Conservation (phyloP, 805 yeast species). For the Cyberlindnera veronae region DNA sequence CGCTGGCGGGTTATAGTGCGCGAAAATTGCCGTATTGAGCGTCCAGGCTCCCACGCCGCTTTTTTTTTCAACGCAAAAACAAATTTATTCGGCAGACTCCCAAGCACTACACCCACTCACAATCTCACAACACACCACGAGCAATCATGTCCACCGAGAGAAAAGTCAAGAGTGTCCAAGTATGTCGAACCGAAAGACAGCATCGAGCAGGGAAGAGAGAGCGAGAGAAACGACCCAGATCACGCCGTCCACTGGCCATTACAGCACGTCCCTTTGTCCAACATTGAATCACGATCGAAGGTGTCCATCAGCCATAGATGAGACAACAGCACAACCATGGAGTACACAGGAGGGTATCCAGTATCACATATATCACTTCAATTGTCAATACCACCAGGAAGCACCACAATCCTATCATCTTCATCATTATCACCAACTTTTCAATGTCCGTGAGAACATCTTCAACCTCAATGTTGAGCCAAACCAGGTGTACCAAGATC, state of each 20-base stretch:
- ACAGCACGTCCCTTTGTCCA: background rate
- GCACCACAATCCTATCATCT: background rate
- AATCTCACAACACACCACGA: slow-evolving; percentile 13
- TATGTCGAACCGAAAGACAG: slow-evolving; percentile 41
- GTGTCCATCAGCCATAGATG: no score
- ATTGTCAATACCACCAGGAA: background rate
- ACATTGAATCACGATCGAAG: background rate
- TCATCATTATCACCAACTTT: no score
- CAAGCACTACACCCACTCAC: slow-evolving; percentile 12
- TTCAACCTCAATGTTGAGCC: no score
- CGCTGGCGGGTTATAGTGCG: slow-evolving; percentile 4
- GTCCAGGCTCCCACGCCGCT: slow-evolving; percentile 9
- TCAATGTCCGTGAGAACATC: no score
- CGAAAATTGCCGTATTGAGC: slow-evolving; percentile 16
- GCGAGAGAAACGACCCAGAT: slow-evolving; percentile 1
- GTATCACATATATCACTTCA: no score
- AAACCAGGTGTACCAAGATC: no score
- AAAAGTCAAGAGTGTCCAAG: slow-evolving; percentile 77
- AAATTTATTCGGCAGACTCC: slow-evolving; percentile 21
- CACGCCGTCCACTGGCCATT: no score
- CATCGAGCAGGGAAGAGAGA: background rate
- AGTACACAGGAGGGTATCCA: no score
- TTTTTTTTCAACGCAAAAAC: slow-evolving; percentile 22
- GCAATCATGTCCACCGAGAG: slow-evolving; percentile 56
- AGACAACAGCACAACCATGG: no score